Evolutionary conservation across 192 early-diverging fungal species (phyloP).

Genomic region (Coemansia sp.): DNA sequence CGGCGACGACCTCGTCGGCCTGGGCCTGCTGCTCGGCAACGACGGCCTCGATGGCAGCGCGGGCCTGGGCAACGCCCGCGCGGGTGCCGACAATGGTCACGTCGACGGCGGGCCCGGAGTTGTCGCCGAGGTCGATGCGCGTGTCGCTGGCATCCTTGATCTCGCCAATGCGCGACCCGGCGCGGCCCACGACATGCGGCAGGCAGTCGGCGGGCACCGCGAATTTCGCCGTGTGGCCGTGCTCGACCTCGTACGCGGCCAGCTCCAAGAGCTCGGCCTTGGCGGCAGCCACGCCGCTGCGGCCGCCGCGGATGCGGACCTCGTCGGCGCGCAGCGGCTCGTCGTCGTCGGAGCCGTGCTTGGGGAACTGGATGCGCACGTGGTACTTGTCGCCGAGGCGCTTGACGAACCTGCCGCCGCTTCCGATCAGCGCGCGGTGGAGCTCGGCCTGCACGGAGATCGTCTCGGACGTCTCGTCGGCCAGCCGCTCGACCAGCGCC

Average conservation of each 20-base stretch:
- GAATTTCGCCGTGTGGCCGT: constrained; percentile 68
- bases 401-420: constrained; percentile 69
- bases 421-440: constrained; percentile 73
- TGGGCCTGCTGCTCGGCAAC: constrained; percentile 64
- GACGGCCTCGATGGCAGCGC: constrained; percentile 61
- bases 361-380: constrained; percentile 73
- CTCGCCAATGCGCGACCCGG: constrained; percentile 70
- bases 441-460: constrained; percentile 63
- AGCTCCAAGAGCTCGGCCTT: constrained; percentile 82
- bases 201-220: constrained; percentile 64
- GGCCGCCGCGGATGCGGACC: constrained; percentile 82
- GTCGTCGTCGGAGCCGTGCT: constrained; percentile 48
- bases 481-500: constrained; percentile 64
- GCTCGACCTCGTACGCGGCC: constrained; percentile 80
- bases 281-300: constrained; percentile 75
- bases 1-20: constrained; percentile 52
- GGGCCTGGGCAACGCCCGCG: constrained; percentile 58
- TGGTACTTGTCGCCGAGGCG: constrained; percentile 77
- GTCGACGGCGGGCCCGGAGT: constrained; percentile 33
- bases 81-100: constrained; percentile 59
- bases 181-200: constrained; percentile 78
- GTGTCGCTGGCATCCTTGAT: constrained; percentile 73
- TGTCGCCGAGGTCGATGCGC: constrained; percentile 69
- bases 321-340: constrained; percentile 56
- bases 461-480: constrained; percentile 62